These are phyloP conservation scores for Hypoxylon subgilvum DNA, from an alignment of 495 filamentous ascomycete species.

Conservation along the genomic window DNA sequence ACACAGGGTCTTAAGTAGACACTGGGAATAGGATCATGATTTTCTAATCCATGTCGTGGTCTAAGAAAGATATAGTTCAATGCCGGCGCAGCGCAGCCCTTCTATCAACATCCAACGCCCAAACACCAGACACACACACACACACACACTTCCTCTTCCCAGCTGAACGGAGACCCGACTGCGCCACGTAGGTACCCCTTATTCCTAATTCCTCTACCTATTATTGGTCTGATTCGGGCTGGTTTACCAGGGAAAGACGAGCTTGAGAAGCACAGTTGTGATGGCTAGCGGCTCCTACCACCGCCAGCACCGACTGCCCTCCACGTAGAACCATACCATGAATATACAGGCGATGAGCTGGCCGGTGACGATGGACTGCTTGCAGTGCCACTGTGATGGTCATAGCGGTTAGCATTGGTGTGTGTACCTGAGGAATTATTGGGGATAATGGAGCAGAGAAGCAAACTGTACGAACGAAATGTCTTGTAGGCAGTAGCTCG, in stretches of 20 bases:
- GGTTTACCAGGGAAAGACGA: slow-evolving; percentile 31
- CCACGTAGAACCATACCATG: slow-evolving; percentile 32
- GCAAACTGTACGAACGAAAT: no score
- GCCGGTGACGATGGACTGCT: slow-evolving; percentile 17
- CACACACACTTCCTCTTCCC: not conserved
- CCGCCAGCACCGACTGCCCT: slow-evolving; percentile 11
- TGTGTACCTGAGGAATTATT: no score
- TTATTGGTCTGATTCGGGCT: not conserved
- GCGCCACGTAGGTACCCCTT: no score
- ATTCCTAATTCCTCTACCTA: not conserved
- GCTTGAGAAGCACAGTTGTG: slow-evolving; percentile 28
- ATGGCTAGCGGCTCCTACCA: slow-evolving; percentile 34
- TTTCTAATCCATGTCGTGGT: slow-evolving; percentile 28
- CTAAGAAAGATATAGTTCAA: slow-evolving; percentile 16
- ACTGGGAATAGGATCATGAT: slow-evolving; percentile 27
- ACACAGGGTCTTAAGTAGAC: not conserved
- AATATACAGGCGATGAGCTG: slow-evolving; percentile 29
- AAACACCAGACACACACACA: not conserved
- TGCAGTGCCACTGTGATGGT: slow-evolving; percentile 8
- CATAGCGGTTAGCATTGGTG: not conserved
- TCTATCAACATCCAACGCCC: slow-evolving; percentile 6
- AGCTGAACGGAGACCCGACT: no score
- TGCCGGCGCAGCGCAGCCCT: not conserved
- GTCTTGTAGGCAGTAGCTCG: no score
- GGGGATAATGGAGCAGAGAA: no score